These are phyloP conservation scores for Coemansia aciculifera DNA, from an alignment of 192 early-diverging fungal species.

Conservation along the genomic window DNA sequence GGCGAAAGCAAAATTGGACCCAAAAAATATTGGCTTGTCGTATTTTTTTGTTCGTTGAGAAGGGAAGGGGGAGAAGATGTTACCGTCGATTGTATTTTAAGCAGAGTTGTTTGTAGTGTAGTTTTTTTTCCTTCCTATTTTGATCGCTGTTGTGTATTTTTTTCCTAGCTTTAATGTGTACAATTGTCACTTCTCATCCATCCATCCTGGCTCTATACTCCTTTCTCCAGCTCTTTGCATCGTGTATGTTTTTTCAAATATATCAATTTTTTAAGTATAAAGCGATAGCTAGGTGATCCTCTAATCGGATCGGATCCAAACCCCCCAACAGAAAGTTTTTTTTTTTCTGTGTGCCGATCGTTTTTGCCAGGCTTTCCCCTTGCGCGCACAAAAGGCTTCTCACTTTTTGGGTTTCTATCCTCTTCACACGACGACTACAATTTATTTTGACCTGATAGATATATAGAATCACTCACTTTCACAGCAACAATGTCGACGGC, in stretches of 20 bases:
- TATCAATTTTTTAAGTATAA: background rate
- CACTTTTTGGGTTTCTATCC: background rate
- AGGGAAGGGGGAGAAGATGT: background rate
- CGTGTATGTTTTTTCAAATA: background rate
- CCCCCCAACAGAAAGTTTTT: conserved; percentile 6
- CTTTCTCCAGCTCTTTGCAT: too few relatives aligned
- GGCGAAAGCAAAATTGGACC: background rate
- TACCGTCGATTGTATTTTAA: conserved; percentile 3
- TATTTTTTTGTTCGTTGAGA: background rate
- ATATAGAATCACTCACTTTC: conserved; percentile 8
- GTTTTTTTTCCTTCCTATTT: background rate
- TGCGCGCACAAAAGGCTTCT: background rate
- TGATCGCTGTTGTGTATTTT: conserved; percentile 9
- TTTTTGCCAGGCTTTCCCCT: background rate
- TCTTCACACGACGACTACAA: background rate
- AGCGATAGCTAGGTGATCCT: background rate
- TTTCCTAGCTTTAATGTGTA: background rate
- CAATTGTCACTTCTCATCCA: background rate
- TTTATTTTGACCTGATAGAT: conserved; percentile 6
- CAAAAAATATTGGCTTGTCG: background rate
- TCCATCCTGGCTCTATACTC: background rate
- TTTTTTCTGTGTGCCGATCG: conserved; percentile 1
- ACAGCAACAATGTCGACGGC: conserved; percentile 17
- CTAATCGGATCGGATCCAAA: background rate
- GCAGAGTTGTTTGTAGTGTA: conserved; percentile 2